Evolutionary conservation across 176 grass and related monocot genomes (phyloP), one percentile per base, ranked within the genome.

Genomic region (Zea luxurians): DNA sequence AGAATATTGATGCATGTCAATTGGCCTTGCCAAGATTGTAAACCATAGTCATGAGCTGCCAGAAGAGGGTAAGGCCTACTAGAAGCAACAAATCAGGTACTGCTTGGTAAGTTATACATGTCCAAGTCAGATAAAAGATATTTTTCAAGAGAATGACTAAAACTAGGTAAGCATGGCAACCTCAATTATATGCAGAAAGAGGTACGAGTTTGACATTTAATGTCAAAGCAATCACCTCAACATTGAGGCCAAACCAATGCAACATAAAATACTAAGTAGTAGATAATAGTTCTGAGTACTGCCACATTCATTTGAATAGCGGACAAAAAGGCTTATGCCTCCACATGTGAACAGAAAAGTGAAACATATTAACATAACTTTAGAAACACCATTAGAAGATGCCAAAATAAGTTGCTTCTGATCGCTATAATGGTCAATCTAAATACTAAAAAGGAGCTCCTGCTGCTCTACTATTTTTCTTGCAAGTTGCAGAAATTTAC

Each of bases 361-460:
- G 4, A 61, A 80, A 80, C 66, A 68, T 47, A 49, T 49, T 18
- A 80, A 80, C 68, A 69, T 48, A 52, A 62, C 37, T 71, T 27
- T 1, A 79, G 63, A 78, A 15, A 68, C 11, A 46, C 13, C 42
- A 68, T 44, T 37, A 75, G 34, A 10, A 69, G 60, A 68, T 68
- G 40, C 49, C n/a, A 78, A 75, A 75, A 69, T 44, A 82, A 78
- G 41, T 73, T 35, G 49, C 34, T 77, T 18, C 64, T 36, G 50
- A 81, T 73, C 41, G 84, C 37, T 64, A 59, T 38, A 62, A 35
- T 11, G 44, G 49, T 49, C 60, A 83, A 63, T 43, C 15, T 82
- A 78, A 63, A 75, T 78, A 37, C 8, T 43, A 70, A 82, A 21
- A 81, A 20, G 3, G 8, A 55, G 44, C 34, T 68, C 47, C 8